Evolutionary conservation across 2,329 filamentous ascomycete species (phyloP).

Genomic region (Aureobasidium pullulans): DNA sequence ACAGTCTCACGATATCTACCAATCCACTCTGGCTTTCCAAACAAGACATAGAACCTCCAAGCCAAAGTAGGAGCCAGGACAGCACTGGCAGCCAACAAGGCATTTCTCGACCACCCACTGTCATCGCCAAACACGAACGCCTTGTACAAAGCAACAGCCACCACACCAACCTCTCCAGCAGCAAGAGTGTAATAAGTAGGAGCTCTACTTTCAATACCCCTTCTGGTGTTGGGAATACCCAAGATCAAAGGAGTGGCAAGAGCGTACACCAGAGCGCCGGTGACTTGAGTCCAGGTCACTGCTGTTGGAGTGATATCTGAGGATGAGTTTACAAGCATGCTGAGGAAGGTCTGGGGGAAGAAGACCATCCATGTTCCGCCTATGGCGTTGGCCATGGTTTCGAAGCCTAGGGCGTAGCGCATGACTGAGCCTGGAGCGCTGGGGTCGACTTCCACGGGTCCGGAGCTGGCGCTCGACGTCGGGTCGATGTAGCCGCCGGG

Average conservation of each 20-base stretch:
- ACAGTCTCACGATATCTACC: background rate
- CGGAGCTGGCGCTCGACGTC: background rate
- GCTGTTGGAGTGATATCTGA: background rate
- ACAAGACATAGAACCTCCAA: conserved; percentile 5
- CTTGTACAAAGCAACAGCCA: conserved; percentile 1
- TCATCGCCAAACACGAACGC: background rate
- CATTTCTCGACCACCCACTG: background rate
- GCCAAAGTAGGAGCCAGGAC: background rate
- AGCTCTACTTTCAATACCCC: conserved; percentile 1
- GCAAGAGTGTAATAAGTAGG: background rate
- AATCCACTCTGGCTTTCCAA: conserved; percentile 4
- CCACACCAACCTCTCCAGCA: background rate
- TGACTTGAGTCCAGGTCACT: background rate
- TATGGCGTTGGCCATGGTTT: background rate
- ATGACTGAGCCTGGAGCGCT: background rate
- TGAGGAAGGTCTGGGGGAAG: background rate
- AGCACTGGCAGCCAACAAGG: background rate
- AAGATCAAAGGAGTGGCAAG: background rate
- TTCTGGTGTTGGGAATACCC: background rate
- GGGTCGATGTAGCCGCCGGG: conserved; percentile 1
- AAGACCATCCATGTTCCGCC: conserved; percentile 11
- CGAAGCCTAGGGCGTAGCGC: background rate
- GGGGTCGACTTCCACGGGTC: background rate
- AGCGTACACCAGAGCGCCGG: background rate
- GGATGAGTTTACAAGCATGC: background rate